phyloP scores from a whole-genome alignment of 163 green algal genomes.

The Scenedesmus sp. region DNA sequence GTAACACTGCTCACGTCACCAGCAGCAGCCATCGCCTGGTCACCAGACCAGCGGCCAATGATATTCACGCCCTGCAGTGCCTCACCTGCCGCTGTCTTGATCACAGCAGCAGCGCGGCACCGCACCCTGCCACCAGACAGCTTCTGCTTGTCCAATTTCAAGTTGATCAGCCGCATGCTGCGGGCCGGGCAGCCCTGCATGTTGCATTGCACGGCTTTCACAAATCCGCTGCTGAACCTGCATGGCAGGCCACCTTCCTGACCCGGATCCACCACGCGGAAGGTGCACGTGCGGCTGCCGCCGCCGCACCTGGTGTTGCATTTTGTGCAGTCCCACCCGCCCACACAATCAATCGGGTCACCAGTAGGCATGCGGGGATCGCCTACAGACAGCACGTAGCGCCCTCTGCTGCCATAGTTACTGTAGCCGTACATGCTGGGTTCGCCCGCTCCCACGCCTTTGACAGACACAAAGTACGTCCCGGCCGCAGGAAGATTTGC shows the following conservation, averaged over 20 bases:
- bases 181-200: neutral
- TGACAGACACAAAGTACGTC: neutral
- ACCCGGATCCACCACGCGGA: neutral
- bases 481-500: neutral
- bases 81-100: neutral
- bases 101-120: neutral
- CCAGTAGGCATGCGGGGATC: neutral
- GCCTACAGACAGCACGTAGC: neutral
- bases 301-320: neutral
- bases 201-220: neutral
- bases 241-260: neutral
- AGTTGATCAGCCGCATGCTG: neutral
- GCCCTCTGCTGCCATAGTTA: neutral
- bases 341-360: neutral
- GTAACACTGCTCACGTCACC: neutral
- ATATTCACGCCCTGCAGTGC: neutral
- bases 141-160: neutral
- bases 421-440: neutral
- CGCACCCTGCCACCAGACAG: neutral
- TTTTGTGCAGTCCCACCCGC: neutral
- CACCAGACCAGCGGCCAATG: neutral
- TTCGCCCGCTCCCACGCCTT: neutral
- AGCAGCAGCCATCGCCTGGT: neutral
- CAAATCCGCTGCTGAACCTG: neutral
- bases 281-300: neutral